Evolutionary conservation across 805 yeast genomes (phyloP), one percentile per base, ranked within the genome.

Genomic region (Lipomyces japonicus): DNA sequence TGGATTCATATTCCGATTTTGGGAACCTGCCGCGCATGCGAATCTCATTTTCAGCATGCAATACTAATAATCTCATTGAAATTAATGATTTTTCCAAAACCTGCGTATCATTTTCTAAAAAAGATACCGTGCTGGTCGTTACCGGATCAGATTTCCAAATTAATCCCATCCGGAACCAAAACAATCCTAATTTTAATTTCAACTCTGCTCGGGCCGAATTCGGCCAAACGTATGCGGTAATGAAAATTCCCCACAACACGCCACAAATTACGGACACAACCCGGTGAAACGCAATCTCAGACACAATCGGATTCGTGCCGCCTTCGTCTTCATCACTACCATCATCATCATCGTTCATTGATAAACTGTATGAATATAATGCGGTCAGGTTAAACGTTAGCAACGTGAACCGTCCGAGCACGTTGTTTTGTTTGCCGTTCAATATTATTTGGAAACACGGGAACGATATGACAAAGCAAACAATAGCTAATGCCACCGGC

Each of bases 101-200:
- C 31, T 37, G 50, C 28, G 50, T 57, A 22, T 55, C 58, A 34
- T 46, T 30, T 23, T 4, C 36, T 10, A 21, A 22, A 23, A n/a
- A n/a, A n/a, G n/a, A n/a, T n/a, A 21, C 18, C 3, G 46, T 35
- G 26, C 43, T 40, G 32, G 45, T 51, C 39, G 73, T 76, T 55
- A 86, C 68, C 1, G 91, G 88, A 57, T 85, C 91, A 42, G 81
- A 71, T 58, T 82, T 83, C 95, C 95, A 86, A 9, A 81, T 75
- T 23, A 87, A 74, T 1, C 95, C 95, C 75, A 86, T 74, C 35
- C 90, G 71, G 38, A 86, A 70, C 95, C 95, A 87, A 22, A 86
- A 69, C 2, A 81, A 68, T 0, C 88, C 77, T 19, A 86, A 63
- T 0, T 87, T 87, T 24, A 73, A 72, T 52, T 85, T 79, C 51